Base-by-base conservation (phyloP, 2,329 filamentous ascomycete species). In the Paecilomyces fulvus region DNA sequence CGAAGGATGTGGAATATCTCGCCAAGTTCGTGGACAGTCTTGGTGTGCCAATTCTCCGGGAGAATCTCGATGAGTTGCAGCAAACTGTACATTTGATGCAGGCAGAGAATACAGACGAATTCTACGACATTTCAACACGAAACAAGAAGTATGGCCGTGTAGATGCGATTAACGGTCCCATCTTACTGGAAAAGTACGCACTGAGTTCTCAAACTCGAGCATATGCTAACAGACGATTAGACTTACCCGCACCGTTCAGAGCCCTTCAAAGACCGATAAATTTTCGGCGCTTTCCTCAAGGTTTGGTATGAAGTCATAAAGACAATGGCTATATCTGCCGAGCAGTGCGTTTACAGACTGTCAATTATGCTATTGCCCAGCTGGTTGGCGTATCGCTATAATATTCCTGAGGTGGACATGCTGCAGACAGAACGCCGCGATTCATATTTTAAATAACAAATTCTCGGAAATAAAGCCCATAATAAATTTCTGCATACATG, bases 141-240 rank as follows among this genome's bases (percentile, higher is more conserved):
- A 96, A 96, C 74, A 92, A 89, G 76, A 95, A 96, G 70, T 99
- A 96, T 69, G 89, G 91, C 14, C 86, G 90, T 55, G 95, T 99
- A 31, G 90, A 97, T 74, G 88, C 90, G 54, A 80, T 95, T 70
- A 95, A 95, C 69, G 94, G 92, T 0, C 90, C 92, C 0, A 79
- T 90, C 46, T 71, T 99, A 59, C 74, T 99, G n/a, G 92, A 97
- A 76, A 99, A 99, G 88, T 90, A 80, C 62, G 80, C 58, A 14
- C 11, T 23, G 5, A 33, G 7, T 7, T 43, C 33, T 30, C 11
- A 12, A n/a, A 6, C 51, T 25, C 9, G 10, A 48, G 49, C 11
- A 30, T 58, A 57, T 61, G 49, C 62, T 67, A 56, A 68, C 55
- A 17, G 37, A 54, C 37, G 6, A 12, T 58, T 65, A 88, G 85